These are phyloP conservation scores for Haberlea rhodopensis DNA, from an alignment of 257 asterid genomes.

Conservation along the genomic window DNA sequence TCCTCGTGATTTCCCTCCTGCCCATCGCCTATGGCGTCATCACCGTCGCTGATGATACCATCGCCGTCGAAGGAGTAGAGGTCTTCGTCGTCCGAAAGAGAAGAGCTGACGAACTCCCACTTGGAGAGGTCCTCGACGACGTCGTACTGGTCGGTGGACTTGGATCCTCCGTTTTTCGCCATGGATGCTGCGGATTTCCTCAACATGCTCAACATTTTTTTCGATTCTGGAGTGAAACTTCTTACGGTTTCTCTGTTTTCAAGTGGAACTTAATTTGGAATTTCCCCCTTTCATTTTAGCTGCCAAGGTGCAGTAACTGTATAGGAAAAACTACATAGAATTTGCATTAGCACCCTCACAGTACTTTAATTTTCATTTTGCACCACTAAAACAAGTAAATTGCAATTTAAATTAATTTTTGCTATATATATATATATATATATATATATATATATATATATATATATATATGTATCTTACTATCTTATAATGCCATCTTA, in stretches of 20 bases:
- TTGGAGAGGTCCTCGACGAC: slow-evolving; percentile 43
- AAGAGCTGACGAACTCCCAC: slow-evolving; percentile 73
- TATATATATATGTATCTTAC: too few species aligned
- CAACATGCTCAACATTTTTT: slow-evolving; percentile 42
- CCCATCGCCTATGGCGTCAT: background rate
- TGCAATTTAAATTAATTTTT: too few species aligned
- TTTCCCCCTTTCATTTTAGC: background rate
- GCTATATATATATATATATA: too few species aligned
- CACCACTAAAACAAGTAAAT: too few species aligned
- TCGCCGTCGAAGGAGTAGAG: slow-evolving; percentile 46
- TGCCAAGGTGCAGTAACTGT: too few species aligned
- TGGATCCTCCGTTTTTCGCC: slow-evolving; percentile 39
- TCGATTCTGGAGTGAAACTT: background rate
- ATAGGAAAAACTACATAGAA: too few species aligned
- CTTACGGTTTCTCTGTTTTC: background rate
- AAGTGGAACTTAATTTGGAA: too few species aligned
- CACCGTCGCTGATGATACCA: slow-evolving; percentile 26
- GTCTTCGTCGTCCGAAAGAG: slow-evolving; percentile 59
- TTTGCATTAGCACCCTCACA: too few species aligned
- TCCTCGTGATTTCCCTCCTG: slow-evolving; percentile 15
- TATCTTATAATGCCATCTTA: too few species aligned
- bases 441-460: too few species aligned
- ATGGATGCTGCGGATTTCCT: slow-evolving; percentile 37
- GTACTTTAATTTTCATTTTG: too few species aligned
- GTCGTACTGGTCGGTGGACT: slow-evolving; percentile 29